Base-by-base conservation (phyloP, 139 green algal species). In the Deuterostichococcus epilithicus region DNA sequence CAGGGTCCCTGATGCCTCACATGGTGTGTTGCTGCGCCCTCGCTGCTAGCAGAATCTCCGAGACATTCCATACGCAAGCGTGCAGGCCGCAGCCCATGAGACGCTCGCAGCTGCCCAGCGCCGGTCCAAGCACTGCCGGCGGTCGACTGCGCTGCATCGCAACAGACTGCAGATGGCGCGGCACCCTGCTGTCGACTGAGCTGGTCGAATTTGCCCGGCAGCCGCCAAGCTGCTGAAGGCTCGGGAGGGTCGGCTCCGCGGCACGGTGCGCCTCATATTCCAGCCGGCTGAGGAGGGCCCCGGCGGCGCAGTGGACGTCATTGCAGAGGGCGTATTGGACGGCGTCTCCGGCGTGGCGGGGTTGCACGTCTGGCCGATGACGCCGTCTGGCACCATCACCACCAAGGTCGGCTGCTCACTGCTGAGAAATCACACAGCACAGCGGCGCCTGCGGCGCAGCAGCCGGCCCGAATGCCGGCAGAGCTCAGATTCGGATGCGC, bases 251-350 rank as follows among this genome's bases (percentile, higher is more conserved):
- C 30, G 83, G 26, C 66, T 89, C 39, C 60, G 82, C 63, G 92
- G 93, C 70, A 92, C 73, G 0, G 91, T 98, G 39, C 80, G 85
- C 58, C 86, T 98, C 20, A 36, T 98, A 18, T 99, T 97, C 87
- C 94, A 98, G 82, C 94, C 94, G 4, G 94, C 93, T 22, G 94
- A 98, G 84, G 94, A 98, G 84, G 90, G 88, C 15, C 79, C 83
- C 1, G 93, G 88, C 25, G 94, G 94, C 18, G 94, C 80, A 0
- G 72, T 87, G 26, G 30, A 66, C 6, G 91, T 97, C 83, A 82
- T 95, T 1, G 38, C 87, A 28, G 85, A 90, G 65, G 85, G 88
- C 6, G 84, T 75, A 0, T 25, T 91, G 33, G 65, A 90, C 30
- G 88, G 76, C 36, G 85, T 88, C 39, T 60, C 73, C 2, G 86